phyloP scores from a whole-genome alignment of 768 basidiomycete genomes.

The Xerocomellus intermedius region DNA sequence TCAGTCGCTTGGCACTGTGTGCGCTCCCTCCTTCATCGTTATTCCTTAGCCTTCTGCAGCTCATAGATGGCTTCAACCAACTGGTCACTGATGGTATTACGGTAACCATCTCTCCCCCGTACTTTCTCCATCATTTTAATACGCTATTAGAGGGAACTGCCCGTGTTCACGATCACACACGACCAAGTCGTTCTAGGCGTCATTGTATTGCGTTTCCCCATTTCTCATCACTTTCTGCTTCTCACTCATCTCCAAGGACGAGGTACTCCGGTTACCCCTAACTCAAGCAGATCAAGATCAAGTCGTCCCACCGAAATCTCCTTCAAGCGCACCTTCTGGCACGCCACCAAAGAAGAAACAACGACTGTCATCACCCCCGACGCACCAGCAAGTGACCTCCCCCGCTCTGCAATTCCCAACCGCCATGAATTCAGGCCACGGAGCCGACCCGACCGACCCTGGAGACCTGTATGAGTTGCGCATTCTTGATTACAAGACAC shows the following conservation, averaged over 20 bases:
- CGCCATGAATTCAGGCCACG: neutral
- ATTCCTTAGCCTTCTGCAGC: constrained; percentile 60
- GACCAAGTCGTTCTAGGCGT: constrained; percentile 66
- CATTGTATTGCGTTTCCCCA: constrained; percentile 48
- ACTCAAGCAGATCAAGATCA: constrained; percentile 1
- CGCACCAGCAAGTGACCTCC: constrained; percentile 11
- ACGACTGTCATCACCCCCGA: constrained; percentile 16
- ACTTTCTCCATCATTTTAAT: neutral
- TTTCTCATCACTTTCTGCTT: neutral
- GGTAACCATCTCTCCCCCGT: constrained; percentile 35
- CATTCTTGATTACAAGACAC: constrained; percentile 71
- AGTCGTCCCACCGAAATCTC: constrained; percentile 8
- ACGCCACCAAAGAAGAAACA: constrained; percentile 31
- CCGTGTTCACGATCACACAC: constrained; percentile 75
- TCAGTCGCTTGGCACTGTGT: constrained; percentile 28
- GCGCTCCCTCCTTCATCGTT: neutral
- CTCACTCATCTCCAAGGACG: constrained; percentile 46
- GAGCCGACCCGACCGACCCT: neutral
- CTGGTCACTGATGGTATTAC: constrained; percentile 48
- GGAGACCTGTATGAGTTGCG: constrained; percentile 34
- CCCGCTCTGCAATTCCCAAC: neutral
- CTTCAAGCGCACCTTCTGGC: constrained; percentile 16
- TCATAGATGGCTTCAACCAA: constrained; percentile 62
- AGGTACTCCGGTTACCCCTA: constrained; percentile 34
- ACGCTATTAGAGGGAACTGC: constrained; percentile 67